Percentiles rank a stretch among this genome's conserved stretches.
Conservation (phyloP, 1,284 basidiomycete species). For the Tilletia indica region DNA sequence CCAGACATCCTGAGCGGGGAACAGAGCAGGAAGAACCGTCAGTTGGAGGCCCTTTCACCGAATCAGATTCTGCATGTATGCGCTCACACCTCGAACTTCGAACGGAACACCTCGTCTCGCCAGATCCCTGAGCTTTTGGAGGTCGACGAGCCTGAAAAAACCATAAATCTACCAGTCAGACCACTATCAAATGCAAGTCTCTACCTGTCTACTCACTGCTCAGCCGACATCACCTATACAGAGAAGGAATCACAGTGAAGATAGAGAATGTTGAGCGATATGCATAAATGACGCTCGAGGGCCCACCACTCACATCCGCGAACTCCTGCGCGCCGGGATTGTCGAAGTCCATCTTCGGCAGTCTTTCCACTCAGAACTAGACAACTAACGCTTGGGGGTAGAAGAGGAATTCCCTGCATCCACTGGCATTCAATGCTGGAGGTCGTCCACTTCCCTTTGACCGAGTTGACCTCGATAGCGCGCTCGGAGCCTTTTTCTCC, state of each 20-base stretch:
- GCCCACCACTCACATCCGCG: constrained; percentile 9
- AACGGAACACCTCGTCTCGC: constrained; percentile 16
- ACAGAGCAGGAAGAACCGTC: too few species aligned
- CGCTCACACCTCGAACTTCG: constrained; percentile 18
- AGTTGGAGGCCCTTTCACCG: not conserved
- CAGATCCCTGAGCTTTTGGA: constrained; percentile 20
- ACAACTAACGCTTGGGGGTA: too few species aligned
- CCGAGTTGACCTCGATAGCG: too few species aligned
- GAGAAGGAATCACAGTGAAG: not conserved
- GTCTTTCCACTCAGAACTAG: too few species aligned
- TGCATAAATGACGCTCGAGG: not conserved
- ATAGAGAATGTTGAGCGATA: not conserved
- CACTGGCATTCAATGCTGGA: too few species aligned
- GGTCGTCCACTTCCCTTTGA: too few species aligned
- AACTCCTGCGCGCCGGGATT: not conserved
- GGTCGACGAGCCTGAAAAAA: constrained; percentile 16
- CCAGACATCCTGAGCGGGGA: constrained; percentile 19
- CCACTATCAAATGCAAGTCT: not conserved
- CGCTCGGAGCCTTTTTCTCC: too few species aligned
- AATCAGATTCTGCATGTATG: too few species aligned
- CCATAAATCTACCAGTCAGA: not conserved
- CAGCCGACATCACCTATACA: constrained; percentile 5
- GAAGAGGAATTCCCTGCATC: too few species aligned
- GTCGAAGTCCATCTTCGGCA: constrained; percentile 7
- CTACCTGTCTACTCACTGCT: not conserved